These are phyloP conservation scores for Candida ficus DNA, from an alignment of 805 yeast species.

Conservation along the genomic window DNA sequence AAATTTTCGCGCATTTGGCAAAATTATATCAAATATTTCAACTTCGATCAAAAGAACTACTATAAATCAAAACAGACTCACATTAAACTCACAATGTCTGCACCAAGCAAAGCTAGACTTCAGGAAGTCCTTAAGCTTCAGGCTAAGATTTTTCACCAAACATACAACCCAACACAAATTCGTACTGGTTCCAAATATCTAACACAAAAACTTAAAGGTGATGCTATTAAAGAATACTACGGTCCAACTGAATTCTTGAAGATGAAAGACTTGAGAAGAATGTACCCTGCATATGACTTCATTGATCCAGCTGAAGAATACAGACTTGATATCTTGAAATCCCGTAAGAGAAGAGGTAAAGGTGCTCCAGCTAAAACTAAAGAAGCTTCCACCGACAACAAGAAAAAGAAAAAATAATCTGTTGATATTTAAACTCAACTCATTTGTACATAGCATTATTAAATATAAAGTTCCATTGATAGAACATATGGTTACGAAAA, in stretches of 20 bases:
- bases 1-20: too few species aligned
- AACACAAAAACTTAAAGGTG: constrained; percentile 66
- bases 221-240: constrained; percentile 62
- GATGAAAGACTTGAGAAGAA: constrained; percentile 50
- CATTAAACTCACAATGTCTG: constrained; percentile 25
- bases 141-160: constrained; percentile 62
- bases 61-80: too few species aligned
- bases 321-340: constrained; percentile 39
- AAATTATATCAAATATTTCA: too few species aligned
- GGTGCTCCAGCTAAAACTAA: constrained; percentile 80
- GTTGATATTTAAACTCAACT: background rate
- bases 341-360: constrained; percentile 78
- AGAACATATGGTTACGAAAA: too few species aligned
- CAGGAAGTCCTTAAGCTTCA: constrained; percentile 53
- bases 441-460: constrained; percentile 12
- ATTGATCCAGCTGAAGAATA: constrained; percentile 66
- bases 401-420: constrained; percentile 34
- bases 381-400: constrained; percentile 34
- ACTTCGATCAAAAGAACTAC: too few species aligned
- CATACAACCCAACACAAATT: constrained; percentile 57
- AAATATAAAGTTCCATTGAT: background rate
- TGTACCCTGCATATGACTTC: constrained; percentile 46
- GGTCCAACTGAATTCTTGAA: constrained; percentile 69
- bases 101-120: constrained; percentile 39
- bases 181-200: constrained; percentile 75